Evolutionary conservation across 2,329 filamentous ascomycete genomes (phyloP).

Genomic region (Diatrype stigma): DNA sequence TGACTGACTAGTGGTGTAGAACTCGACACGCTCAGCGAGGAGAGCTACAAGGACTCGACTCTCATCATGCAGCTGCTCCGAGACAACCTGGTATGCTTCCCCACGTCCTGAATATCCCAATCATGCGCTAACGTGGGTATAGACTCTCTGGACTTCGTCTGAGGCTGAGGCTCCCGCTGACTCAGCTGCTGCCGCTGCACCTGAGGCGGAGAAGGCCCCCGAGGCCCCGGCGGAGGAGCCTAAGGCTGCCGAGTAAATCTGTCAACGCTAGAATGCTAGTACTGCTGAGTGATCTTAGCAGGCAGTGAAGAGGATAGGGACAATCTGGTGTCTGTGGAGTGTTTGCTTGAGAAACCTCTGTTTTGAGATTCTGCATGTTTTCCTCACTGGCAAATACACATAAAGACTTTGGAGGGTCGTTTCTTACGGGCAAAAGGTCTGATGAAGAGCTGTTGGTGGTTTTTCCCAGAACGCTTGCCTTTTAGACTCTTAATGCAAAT

Average conservation of each 20-base stretch:
- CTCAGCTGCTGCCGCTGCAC: constrained; percentile 48
- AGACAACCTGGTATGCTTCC: constrained; percentile 77
- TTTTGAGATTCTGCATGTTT: constrained; percentile 44
- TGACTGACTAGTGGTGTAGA: constrained; percentile 48
- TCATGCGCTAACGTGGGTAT: constrained; percentile 26
- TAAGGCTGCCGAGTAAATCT: constrained; percentile 61
- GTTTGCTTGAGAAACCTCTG: constrained; percentile 50
- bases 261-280: constrained; percentile 29
- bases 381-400: constrained; percentile 47
- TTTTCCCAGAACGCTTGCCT: constrained; percentile 42
- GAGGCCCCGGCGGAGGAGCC: constrained; percentile 58
- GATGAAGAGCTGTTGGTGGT: constrained; percentile 46
- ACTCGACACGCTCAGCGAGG: constrained; percentile 93
- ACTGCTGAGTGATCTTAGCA: constrained; percentile 38
- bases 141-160: constrained; percentile 99
- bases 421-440: constrained; percentile 27
- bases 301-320: constrained; percentile 43
- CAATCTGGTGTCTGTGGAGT: constrained; percentile 61
- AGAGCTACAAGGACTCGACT: constrained; percentile 99
- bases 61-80: constrained; percentile 98
- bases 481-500: constrained; percentile 53
- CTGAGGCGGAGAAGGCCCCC: constrained; percentile 54
- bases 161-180: constrained; percentile 75
- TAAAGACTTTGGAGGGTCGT: constrained; percentile 29
- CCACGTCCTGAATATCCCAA: background rate